Base-by-base conservation (phyloP, 208 protist genomes). In the Leishmania braziliensis region DNA sequence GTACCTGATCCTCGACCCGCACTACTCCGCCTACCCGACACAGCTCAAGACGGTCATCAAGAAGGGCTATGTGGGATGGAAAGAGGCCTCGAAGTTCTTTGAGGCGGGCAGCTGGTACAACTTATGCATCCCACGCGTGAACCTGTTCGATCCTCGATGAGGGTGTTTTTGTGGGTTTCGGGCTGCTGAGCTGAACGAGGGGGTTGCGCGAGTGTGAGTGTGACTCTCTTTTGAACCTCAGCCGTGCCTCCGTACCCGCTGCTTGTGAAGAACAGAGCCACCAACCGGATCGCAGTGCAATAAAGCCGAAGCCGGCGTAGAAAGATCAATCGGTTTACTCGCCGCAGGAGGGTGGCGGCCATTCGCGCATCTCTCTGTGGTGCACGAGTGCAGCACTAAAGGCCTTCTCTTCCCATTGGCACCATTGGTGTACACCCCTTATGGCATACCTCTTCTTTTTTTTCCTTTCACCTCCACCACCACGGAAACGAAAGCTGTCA, bases 1-100 rank as follows among this genome's bases (percentile, higher is more conserved):
- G 65, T 98, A 97, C 68, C 86, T 99, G 12, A 95, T 99, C 36
- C 82, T 98, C 0, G 98, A 99, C 81, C 98, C 98, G 18, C 98
- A 99, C 87, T 99, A 99, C 79, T 91, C 92, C 18, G 95, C 95
- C 60, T 77, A 88, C 58, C 85, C 95, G 14, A 96, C 95, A 3
- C 75, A 87, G 23, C 66, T 93, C 36, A 96, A 97, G 71, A 88
- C 82, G 9, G 95, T 96, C 23, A 78, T 95, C 3, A 95, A 88
- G 69, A 98, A 98, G 70, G 96, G 96, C 18, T 98, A 93, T 81
- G 88, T 97, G 46, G 95, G 86, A 8, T 99, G 98, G 98, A 97
- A 98, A 72, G 74, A 91, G 62, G 86, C 91, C 9, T 76, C 85
- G 0, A 89, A 90, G 10, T 92, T 99, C 26, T 99, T 99, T 82